Percentiles rank a stretch among this genome's conserved stretches.
phyloP scores from a whole-genome alignment of 305 asterid species.

The Solanum hybrid region DNA sequence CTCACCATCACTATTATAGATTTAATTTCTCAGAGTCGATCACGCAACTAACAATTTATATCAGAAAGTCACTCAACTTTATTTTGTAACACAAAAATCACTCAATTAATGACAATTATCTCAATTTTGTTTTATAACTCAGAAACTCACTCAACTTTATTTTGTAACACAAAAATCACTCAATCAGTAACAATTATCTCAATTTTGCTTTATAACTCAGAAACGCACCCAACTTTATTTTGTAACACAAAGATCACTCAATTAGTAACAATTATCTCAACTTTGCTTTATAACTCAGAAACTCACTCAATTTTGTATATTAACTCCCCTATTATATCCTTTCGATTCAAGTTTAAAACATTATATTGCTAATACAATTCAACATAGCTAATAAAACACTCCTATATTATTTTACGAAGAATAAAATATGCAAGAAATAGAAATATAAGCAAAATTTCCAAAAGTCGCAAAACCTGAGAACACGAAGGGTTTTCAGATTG shows the following conservation, averaged over 20 bases:
- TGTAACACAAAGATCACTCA: background rate
- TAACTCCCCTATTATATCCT: background rate
- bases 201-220: background rate
- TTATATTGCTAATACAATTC: background rate
- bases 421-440: background rate
- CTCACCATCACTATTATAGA: background rate
- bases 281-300: background rate
- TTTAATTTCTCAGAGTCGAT: background rate
- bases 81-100: background rate
- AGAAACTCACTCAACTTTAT: background rate
- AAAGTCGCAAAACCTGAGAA: slow-evolving; percentile 26
- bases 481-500: slow-evolving; percentile 23
- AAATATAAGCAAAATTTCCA: background rate
- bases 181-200: background rate
- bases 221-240: background rate
- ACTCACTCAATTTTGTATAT: background rate
- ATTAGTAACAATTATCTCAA: background rate
- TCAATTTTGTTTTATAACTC: background rate
- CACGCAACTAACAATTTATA: background rate
- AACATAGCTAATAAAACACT: background rate
- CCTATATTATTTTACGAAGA: background rate
- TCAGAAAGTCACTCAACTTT: background rate
- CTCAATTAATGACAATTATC: background rate
- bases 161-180: background rate
- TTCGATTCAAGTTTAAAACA: background rate